A percentile compares a stretch with the other conserved stretches of the same genome.
Conservation (phyloP, 140 eudicot genomes). For the Oenanthe javanica region DNA sequence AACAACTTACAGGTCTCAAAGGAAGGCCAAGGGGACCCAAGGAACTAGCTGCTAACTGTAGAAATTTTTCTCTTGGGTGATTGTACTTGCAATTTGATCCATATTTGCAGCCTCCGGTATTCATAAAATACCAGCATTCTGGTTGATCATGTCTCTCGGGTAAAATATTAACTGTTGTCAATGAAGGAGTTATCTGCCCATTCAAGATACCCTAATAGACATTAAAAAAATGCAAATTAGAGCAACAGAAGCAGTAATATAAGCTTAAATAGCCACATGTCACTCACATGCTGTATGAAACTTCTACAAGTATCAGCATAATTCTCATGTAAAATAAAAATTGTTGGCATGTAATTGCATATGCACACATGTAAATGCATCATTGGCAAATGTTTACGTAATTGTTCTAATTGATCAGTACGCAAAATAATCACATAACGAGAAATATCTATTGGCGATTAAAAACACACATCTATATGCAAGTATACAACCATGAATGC, state of each 20-base stretch:
- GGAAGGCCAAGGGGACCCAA: slow-evolving; percentile 89
- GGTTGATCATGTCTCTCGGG: slow-evolving; percentile 91
- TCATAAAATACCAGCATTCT: slow-evolving; percentile 73
- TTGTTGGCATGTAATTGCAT: neutral
- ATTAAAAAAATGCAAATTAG: neutral
- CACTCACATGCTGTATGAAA: neutral
- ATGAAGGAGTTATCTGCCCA: slow-evolving; percentile 27
- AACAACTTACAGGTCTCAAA: slow-evolving; percentile 68
- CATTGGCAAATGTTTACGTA: neutral
- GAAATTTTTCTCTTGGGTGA: slow-evolving; percentile 70
- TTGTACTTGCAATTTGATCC: slow-evolving; percentile 85
- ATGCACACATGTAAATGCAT: neutral
- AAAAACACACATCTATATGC: neutral
- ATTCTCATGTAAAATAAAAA: neutral
- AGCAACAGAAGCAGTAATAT: neutral
- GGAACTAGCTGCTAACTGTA: slow-evolving; percentile 36
- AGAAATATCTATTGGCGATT: neutral
- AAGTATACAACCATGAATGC: neutral
- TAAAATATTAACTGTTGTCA: slow-evolving; percentile 30
- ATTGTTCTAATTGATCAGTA: neutral
- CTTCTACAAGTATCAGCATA: neutral
- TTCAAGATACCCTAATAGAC: slow-evolving; percentile 46
- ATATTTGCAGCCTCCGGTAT: slow-evolving; percentile 77
- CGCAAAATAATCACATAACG: slow-evolving; percentile 1
- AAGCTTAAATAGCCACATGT: neutral